Percentiles rank a stretch among this genome's conserved stretches.
These are phyloP conservation scores for Ceriops decandra DNA, from an alignment of 345 rosid species.

Conservation along the genomic window DNA sequence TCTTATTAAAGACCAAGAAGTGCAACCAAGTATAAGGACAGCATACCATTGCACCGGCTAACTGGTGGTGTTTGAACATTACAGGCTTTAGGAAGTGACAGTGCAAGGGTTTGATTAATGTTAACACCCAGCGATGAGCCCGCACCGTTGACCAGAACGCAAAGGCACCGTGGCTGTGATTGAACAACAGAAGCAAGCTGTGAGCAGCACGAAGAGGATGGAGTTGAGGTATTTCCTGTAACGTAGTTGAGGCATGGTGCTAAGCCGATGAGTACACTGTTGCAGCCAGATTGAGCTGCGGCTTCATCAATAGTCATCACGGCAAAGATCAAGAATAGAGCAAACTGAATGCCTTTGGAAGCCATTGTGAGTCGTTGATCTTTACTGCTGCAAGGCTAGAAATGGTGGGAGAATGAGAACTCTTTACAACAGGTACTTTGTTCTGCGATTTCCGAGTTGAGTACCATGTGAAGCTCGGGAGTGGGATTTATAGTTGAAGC, in stretches of 20 bases:
- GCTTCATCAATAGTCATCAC: conserved; percentile 11
- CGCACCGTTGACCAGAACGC: conserved; percentile 34
- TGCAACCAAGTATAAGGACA: neutral
- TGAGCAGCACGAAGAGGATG: conserved; percentile 54
- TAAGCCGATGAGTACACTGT: conserved; percentile 24
- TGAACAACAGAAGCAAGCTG: conserved; percentile 41
- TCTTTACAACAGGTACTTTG: neutral
- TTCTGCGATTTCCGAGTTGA: neutral
- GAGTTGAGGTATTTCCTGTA: conserved; percentile 44
- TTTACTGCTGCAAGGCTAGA: neutral
- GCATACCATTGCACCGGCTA: conserved; percentile 34
- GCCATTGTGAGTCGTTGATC: conserved; percentile 3
- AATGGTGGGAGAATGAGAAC: neutral
- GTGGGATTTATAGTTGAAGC: conserved; percentile 6
- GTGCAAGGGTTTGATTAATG: conserved; percentile 38
- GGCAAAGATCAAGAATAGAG: conserved; percentile 7
- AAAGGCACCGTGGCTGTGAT: conserved; percentile 47
- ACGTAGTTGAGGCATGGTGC: conserved; percentile 44
- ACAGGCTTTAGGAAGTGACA: conserved; percentile 38
- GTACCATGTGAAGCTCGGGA: neutral
- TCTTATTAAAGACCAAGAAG: neutral
- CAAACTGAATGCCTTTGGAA: conserved; percentile 10
- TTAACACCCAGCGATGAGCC: conserved; percentile 26
- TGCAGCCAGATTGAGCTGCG: conserved; percentile 41
- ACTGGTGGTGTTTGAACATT: conserved; percentile 33